Conservation (phyloP, 768 basidiomycete species). For the Lyophyllum shimeji region DNA sequence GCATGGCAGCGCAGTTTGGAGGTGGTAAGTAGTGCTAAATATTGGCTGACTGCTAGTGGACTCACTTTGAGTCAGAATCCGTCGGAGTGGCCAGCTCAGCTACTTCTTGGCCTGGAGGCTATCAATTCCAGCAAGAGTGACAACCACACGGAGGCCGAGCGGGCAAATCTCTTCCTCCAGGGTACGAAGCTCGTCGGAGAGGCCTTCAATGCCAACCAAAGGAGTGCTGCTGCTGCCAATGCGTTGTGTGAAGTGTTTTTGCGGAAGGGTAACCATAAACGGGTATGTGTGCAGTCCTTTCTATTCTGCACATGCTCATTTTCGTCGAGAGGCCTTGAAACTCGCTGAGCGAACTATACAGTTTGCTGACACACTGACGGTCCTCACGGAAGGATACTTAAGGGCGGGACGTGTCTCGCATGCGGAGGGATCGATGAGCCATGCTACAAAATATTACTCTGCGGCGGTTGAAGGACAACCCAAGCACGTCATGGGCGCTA, state of each 20-base stretch:
- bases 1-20: conserved; percentile 92
- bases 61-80: conserved; percentile 54
- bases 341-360: conserved; percentile 93
- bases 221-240: conserved; percentile 80
- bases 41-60: neutral
- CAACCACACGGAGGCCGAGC: conserved; percentile 59
- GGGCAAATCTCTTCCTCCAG: conserved; percentile 54
- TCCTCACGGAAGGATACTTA: conserved; percentile 85
- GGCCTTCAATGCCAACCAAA: conserved; percentile 79
- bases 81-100: conserved; percentile 71
- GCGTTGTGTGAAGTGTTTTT: conserved; percentile 81
- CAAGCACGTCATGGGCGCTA: conserved; percentile 74
- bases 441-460: conserved; percentile 72
- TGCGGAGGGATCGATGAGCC: conserved; percentile 58
- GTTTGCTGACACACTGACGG: conserved; percentile 83
- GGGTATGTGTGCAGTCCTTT: conserved; percentile 38
- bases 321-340: conserved; percentile 68
- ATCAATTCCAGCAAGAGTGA: conserved; percentile 84
- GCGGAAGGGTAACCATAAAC: conserved; percentile 61
- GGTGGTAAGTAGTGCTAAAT: conserved; percentile 53
- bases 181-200: conserved; percentile 74
- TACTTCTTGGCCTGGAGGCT: conserved; percentile 83
- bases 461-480: conserved; percentile 66
- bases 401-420: conserved; percentile 82
- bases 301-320: neutral